Base-by-base conservation (phyloP, 2,329 filamentous ascomycete species). In the Alternaria triticina region DNA sequence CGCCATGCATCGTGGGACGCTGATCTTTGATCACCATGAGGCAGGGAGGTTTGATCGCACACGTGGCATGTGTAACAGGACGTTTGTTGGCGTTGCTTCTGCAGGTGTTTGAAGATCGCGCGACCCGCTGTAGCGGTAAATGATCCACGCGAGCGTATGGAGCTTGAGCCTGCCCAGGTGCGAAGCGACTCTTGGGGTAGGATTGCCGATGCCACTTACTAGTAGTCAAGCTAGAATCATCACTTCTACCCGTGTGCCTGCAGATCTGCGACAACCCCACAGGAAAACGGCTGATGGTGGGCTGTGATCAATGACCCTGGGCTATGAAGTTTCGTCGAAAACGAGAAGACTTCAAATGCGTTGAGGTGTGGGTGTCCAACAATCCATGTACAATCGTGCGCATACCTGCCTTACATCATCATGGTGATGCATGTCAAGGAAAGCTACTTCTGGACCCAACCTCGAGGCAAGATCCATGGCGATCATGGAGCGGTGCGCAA, bases 61-160 rank as follows among this genome's bases (percentile, higher is more conserved):
- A 60, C 51, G 58, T 60, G 58, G 44, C 44, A 50, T 43, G 30
- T 54, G 58, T 30, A 56, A 61, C 25, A 49, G 20, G 25, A 30
- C 22, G 50, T 30, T 36, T 40, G 20, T 57, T 50, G 52, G 44
- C 45, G 44, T 49, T 25, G 52, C 30, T 27, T 25, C 25, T 22
- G 44, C 44, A 28, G 40, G 50, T 47, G n/a, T n/a, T 36, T 20
- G 49, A 22, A 55, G 30, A 43, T 20, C 46, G 25, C 33, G 33
- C 43, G 25, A 28, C 50, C 27, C 28, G 28, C 40, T 45, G 30
- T 36, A 25, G n/a, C 57, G 50, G 57, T 44, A 59, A 28, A 55
- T 59, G 25, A 46, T 47, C 57, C 27, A 36, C 22, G 20, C 23
- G 43, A 25, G 43, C 22, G 57, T 27, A 44, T 47, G 47, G 7